Conservation (phyloP, 2,329 filamentous ascomycete genomes). For the Cordyceps javanica region DNA sequence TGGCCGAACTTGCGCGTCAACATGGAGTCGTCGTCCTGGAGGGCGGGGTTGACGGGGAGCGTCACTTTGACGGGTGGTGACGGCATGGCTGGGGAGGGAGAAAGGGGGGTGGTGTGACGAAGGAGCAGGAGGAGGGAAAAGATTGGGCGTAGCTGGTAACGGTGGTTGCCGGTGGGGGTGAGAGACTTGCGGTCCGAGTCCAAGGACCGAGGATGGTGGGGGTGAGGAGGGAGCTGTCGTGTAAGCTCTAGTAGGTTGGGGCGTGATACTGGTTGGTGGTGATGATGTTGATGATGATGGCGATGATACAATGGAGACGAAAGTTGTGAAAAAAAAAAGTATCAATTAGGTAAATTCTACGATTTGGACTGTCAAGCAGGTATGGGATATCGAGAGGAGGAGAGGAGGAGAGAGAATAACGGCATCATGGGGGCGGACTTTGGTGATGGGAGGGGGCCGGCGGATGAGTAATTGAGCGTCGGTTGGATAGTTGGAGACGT, state of each 20-base stretch:
- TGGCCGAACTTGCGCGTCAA: constrained; percentile 71
- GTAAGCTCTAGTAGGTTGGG: not conserved
- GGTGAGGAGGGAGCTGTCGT: not conserved
- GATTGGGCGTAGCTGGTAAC: too few species aligned
- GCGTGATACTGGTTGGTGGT: too few species aligned
- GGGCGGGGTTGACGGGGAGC: constrained; percentile 38
- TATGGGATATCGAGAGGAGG: not conserved
- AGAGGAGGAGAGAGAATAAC: too few species aligned
- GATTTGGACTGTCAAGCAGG: not conserved
- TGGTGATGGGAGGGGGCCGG: not conserved
- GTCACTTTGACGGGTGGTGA: constrained; percentile 26
- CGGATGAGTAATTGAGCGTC: constrained; percentile 2
- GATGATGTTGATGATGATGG: not conserved
- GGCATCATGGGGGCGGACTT: constrained; percentile 5
- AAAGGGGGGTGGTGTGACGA: too few species aligned
- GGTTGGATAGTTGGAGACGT: not conserved
- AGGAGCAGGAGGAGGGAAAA: too few species aligned
- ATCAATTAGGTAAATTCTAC: not conserved
- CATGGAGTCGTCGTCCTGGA: constrained; percentile 54
- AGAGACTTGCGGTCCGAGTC: too few species aligned
- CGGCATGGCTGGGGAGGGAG: not conserved
- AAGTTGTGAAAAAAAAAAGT: too few species aligned
- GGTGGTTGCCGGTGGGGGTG: not conserved
- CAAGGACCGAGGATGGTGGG: too few species aligned
- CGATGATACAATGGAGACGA: too few species aligned